Conservation (phyloP, 208 protist genomes). For the Naegleria fowleri region DNA sequence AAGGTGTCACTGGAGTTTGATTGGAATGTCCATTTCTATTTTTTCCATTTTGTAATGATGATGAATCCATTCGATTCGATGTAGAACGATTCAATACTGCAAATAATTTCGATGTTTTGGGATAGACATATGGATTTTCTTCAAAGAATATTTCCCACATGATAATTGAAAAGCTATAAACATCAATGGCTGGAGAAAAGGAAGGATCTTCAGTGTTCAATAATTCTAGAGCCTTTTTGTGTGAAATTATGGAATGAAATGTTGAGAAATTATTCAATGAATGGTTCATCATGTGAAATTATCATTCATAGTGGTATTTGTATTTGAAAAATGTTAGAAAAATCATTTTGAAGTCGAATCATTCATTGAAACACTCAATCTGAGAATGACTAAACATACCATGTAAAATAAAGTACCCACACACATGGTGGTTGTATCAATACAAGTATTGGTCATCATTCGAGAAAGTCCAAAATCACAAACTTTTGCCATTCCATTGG, state of each 20-base stretch:
- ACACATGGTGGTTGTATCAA: not conserved
- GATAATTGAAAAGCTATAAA: not conserved
- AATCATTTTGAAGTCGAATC: too few species aligned
- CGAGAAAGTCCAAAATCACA: not conserved
- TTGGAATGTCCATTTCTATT: not conserved
- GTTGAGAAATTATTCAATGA: too few species aligned
- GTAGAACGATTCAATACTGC: too few species aligned
- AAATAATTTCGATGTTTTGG: not conserved
- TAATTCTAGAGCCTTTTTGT: too few species aligned
- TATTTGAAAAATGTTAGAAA: too few species aligned
- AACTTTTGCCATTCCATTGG: not conserved
- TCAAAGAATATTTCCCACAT: not conserved
- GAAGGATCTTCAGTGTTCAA: not conserved
- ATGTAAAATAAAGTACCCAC: not conserved
- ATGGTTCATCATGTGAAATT: too few species aligned
- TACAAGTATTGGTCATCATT: not conserved
- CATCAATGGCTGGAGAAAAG: not conserved
- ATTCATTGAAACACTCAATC: too few species aligned
- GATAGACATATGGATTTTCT: not conserved
- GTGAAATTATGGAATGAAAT: too few species aligned
- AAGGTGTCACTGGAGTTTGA: not conserved
- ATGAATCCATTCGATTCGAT: too few species aligned
- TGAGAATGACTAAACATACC: not conserved
- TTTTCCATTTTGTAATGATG: not conserved
- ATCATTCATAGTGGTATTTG: too few species aligned